Base-by-base conservation (phyloP, 2,329 filamentous ascomycete genomes). In the Pestalotiopsis sp. region DNA sequence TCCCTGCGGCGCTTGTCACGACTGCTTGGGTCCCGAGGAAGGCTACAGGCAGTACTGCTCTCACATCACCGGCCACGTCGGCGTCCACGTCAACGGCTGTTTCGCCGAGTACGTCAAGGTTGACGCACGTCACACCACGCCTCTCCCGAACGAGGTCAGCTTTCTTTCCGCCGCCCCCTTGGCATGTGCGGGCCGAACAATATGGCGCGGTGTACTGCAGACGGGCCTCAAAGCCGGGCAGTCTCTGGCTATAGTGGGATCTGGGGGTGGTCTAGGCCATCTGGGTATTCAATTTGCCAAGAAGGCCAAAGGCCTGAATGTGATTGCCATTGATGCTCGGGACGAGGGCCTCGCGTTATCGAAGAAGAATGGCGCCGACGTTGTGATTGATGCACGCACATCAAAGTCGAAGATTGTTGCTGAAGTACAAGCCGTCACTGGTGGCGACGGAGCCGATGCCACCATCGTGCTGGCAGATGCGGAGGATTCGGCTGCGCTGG, bases 71-170 rank as follows among this genome's bases (percentile, higher is more conserved):
- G 84, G 85, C 0, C 78, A 83, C 67, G 78, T 85, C 6, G 88
- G 88, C 13, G 82, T 89, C 2, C 80, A 79, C 3, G 75, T 79
- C 7, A 79, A 90, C 69, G 89, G 89, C 0, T 85, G 81, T 66
- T 87, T 90, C 67, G 87, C 87, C 1, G 86, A 90, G 69, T 90
- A 88, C 72, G 84, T 84, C 27, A 73, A 83, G 52, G 83, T 83
- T 6, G 88, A 90, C 74, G 78, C 79, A 3, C 76, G 84, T 39
- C 81, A 77, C 61, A 81, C 82, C 4, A 85, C 82, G 2, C 76
- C 75, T 4, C 75, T 89, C 65, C 86, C 87, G 1, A 80, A 86
- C 39, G 77, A 77, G 6, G 78, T 90, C 13, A 80, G 79, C 2
- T 84, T 89, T 63, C 72, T 82, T 66, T 82, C 80, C 17, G 88